Evolutionary conservation across 1,284 basidiomycete genomes (phyloP).

Genomic region (Fomitopsis betulina): DNA sequence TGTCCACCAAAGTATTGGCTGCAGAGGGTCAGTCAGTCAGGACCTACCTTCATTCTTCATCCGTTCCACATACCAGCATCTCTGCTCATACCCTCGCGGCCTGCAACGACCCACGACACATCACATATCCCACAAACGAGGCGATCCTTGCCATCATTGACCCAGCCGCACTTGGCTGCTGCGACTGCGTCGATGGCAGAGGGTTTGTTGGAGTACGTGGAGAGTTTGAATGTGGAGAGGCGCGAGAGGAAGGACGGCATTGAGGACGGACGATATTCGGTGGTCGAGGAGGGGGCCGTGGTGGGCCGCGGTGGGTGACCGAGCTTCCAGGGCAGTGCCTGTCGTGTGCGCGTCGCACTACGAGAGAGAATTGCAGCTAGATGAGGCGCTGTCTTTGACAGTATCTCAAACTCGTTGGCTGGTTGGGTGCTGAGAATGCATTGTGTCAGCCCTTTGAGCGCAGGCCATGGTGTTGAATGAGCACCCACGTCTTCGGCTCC

Average conservation of each 20-base stretch:
- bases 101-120: conserved; percentile 66
- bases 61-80: conserved; percentile 61
- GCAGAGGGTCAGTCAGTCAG: conserved; percentile 15
- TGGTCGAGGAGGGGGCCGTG: conserved; percentile 29
- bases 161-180: conserved; percentile 75
- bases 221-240: conserved; percentile 68
- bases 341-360: conserved; percentile 53
- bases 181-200: conserved; percentile 67
- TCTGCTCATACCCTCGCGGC: conserved; percentile 58
- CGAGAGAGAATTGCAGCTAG: conserved; percentile 63
- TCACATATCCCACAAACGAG: conserved; percentile 66
- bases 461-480: conserved; percentile 6
- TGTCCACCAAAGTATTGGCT: conserved; percentile 69
- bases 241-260: conserved; percentile 64
- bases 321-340: conserved; percentile 38
- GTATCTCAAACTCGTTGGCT: conserved; percentile 21
- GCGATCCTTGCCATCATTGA: conserved; percentile 72
- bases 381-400: conserved; percentile 58
- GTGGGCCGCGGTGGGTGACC: conserved; percentile 19
- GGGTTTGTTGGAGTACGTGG: conserved; percentile 77
- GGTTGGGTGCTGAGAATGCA: conserved; percentile 17
- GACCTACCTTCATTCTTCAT: conserved; percentile 22
- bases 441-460: neutral
- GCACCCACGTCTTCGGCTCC: conserved; percentile 40
- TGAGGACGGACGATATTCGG: conserved; percentile 76